These are phyloP conservation scores for Trichoderma cornu-damae DNA, from an alignment of 2,329 filamentous ascomycete genomes.

Conservation along the genomic window DNA sequence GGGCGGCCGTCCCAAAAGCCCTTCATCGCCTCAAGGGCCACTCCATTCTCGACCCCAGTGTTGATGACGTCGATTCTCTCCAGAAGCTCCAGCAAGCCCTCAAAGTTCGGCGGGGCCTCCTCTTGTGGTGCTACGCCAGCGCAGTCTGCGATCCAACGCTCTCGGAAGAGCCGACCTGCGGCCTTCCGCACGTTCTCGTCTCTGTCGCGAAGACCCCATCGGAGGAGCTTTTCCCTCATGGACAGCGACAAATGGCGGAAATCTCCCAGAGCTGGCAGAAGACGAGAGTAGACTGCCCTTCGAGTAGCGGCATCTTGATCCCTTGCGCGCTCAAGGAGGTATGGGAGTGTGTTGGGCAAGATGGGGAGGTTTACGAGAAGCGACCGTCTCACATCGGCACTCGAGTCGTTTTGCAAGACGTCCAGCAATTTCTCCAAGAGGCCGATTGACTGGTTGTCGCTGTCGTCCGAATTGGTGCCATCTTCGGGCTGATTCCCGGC, in stretches of 20 bases:
- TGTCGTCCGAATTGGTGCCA: constrained; percentile 63
- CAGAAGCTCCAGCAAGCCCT: constrained; percentile 82
- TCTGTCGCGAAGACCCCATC: constrained; percentile 90
- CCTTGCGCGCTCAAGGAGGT: constrained; percentile 81
- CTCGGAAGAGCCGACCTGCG: constrained; percentile 80
- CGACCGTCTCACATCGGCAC: constrained; percentile 84
- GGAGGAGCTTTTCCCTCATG: constrained; percentile 89
- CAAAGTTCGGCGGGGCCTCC: constrained; percentile 61
- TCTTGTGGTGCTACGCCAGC: constrained; percentile 60
- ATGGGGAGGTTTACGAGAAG: constrained; percentile 88
- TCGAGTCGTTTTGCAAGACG: constrained; percentile 87
- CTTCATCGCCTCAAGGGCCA: constrained; percentile 89
- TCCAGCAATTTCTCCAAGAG: constrained; percentile 79
- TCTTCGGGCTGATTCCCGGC: constrained; percentile 73
- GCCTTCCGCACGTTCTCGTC: constrained; percentile 93
- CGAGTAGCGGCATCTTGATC: constrained; percentile 83
- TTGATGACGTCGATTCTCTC: constrained; percentile 93
- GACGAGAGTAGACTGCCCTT: constrained; percentile 76
- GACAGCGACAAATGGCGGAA: constrained; percentile 89
- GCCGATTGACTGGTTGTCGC: constrained; percentile 59
- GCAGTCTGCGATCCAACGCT: constrained; percentile 97
- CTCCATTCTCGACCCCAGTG: constrained; percentile 81
- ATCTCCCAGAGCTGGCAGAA: constrained; percentile 84
- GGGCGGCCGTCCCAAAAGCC: constrained; percentile 93
- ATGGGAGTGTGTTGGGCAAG: constrained; percentile 73